Conservation (phyloP, 2,329 filamentous ascomycete genomes). For the Phyllosticta citribraziliensis region DNA sequence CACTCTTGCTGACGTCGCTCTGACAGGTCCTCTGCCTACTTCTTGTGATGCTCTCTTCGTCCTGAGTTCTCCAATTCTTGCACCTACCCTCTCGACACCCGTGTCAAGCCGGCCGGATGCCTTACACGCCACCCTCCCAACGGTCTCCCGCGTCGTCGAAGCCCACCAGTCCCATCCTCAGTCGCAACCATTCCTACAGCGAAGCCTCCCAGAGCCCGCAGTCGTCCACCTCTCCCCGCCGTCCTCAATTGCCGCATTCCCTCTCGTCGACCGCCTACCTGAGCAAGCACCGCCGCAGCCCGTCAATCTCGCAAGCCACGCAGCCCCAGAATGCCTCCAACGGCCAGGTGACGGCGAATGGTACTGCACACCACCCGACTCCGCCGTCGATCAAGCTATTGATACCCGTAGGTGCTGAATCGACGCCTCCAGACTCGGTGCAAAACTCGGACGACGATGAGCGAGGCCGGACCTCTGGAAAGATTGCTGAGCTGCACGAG, state of each 20-base stretch:
- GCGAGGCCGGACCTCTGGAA: conserved; percentile 35
- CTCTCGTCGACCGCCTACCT: conserved; percentile 52
- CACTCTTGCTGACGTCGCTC: not conserved
- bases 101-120: conserved; percentile 51
- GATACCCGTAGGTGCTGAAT: conserved; percentile 73
- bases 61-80: conserved; percentile 24
- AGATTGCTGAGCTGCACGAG: conserved; percentile 61
- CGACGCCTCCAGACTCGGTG: conserved; percentile 82
- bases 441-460: conserved; percentile 80
- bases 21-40: conserved; percentile 14
- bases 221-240: conserved; percentile 24
- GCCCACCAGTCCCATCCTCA: conserved; percentile 40
- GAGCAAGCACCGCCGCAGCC: conserved; percentile 50
- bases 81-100: conserved; percentile 21
- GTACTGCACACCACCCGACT: conserved; percentile 48
- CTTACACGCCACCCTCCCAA: conserved; percentile 74
- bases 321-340: conserved; percentile 17
- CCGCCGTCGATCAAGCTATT: conserved; percentile 45
- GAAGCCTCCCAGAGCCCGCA: conserved; percentile 21
- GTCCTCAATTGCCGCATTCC: conserved; percentile 44
- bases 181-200: conserved; percentile 42
- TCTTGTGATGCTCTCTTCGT: conserved; percentile 35
- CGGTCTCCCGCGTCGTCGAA: conserved; percentile 50
- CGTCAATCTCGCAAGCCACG: conserved; percentile 33
- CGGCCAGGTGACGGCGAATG: conserved; percentile 29